Evolutionary conservation across 1,284 basidiomycete genomes (phyloP).

Genomic region (Cryptococcus sp.): DNA sequence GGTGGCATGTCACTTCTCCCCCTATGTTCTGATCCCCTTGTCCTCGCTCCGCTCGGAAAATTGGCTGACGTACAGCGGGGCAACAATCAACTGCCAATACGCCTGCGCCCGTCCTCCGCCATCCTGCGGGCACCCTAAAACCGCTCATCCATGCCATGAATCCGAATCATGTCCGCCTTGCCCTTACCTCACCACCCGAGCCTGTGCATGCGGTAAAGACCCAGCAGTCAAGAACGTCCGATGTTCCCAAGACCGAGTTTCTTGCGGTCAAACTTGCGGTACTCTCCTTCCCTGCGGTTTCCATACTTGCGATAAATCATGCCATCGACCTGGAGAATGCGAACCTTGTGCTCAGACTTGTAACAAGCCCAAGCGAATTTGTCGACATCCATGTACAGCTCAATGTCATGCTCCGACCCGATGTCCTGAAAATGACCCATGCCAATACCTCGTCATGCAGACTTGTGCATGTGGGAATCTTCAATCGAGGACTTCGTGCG

Average conservation of each 20-base stretch:
- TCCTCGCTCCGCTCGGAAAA: background rate
- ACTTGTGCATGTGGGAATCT: slow-evolving; percentile 77
- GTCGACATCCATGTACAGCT: slow-evolving; percentile 68
- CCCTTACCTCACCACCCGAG: slow-evolving; percentile 67
- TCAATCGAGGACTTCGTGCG: slow-evolving; percentile 66
- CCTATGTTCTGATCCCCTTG: no score
- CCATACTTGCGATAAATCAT: slow-evolving; percentile 73
- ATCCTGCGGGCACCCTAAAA: slow-evolving; percentile 72
- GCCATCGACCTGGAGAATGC: slow-evolving; percentile 69
- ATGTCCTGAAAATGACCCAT: slow-evolving; percentile 74
- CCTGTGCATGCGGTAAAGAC: slow-evolving; percentile 84
- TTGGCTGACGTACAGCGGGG: slow-evolving; percentile 20
- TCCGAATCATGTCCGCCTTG: slow-evolving; percentile 72
- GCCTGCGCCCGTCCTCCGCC: slow-evolving; percentile 69
- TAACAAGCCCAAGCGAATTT: slow-evolving; percentile 75
- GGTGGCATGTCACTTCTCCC: no score
- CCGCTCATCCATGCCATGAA: slow-evolving; percentile 75
- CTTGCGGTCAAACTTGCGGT: slow-evolving; percentile 74
- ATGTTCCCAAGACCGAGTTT: slow-evolving; percentile 73
- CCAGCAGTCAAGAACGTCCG: slow-evolving; percentile 52
- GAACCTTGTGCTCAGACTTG: slow-evolving; percentile 70
- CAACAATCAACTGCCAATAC: slow-evolving; percentile 65
- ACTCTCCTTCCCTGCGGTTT: slow-evolving; percentile 74
- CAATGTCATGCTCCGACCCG: slow-evolving; percentile 79
- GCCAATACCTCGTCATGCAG: slow-evolving; percentile 59